Conservation (phyloP, 2,329 filamentous ascomycete species). For the Neophaeococcomyces mojaviensis region DNA sequence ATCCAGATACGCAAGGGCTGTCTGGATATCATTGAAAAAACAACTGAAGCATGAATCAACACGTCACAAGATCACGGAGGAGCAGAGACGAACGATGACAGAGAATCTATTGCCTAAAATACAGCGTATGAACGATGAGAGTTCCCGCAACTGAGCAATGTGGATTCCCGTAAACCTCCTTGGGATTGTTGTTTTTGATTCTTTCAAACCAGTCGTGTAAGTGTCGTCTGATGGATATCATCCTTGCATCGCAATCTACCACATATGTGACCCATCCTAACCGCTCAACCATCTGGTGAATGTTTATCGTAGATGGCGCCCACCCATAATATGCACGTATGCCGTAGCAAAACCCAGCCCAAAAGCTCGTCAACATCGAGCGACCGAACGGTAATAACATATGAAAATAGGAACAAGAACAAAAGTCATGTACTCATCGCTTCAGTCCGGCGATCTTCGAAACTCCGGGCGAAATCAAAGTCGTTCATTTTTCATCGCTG, state of each 20-base stretch:
- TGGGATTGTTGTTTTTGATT: slow-evolving; percentile 4
- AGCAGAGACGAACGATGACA: neutral
- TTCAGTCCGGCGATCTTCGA: slow-evolving; percentile 15
- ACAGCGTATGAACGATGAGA: slow-evolving; percentile 7
- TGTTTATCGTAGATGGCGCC: slow-evolving; percentile 4
- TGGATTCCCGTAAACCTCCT: slow-evolving; percentile 3
- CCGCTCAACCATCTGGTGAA: slow-evolving; percentile 6
- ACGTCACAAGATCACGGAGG: no score
- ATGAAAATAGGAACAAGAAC: neutral
- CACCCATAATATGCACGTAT: slow-evolving; percentile 5
- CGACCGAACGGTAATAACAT: neutral
- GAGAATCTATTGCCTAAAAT: slow-evolving; percentile 10
- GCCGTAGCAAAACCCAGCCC: neutral
- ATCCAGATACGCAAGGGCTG: no score
- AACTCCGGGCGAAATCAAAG: slow-evolving; percentile 20
- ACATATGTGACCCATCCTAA: slow-evolving; percentile 4
- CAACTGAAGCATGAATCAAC: neutral
- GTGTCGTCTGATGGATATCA: slow-evolving; percentile 8
- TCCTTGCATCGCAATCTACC: slow-evolving; percentile 7
- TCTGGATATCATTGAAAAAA: no score
- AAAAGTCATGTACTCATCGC: slow-evolving; percentile 10
- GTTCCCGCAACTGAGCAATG: slow-evolving; percentile 5
- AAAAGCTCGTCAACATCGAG: neutral
- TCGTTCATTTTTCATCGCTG: slow-evolving; percentile 16
- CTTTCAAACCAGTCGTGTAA: slow-evolving; percentile 8